phyloP scores from a whole-genome alignment of 345 rosid genomes.

The Salix caprea region DNA sequence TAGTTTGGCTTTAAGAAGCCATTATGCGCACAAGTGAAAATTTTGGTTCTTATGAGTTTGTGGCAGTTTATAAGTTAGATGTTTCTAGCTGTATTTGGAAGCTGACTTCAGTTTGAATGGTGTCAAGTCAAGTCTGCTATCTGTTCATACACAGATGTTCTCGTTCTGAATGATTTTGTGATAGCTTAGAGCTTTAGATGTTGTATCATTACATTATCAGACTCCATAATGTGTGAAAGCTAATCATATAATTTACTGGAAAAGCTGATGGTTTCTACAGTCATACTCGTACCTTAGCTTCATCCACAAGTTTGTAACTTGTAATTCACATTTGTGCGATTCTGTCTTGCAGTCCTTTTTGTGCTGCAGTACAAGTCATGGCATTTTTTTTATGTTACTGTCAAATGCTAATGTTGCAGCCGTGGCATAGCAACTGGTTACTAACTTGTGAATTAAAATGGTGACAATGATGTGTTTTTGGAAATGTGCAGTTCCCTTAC shows the following conservation, averaged over 20 bases:
- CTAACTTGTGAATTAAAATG: not conserved
- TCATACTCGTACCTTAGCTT: too few species aligned
- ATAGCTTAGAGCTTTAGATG: not conserved
- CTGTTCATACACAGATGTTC: too few species aligned
- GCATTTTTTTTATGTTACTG: not conserved
- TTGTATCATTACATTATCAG: not conserved
- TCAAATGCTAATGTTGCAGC: not conserved
- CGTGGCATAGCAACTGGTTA: not conserved
- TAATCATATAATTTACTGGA: not conserved
- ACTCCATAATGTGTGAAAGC: not conserved
- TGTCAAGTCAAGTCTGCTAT: too few species aligned
- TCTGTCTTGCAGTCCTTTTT: not conserved
- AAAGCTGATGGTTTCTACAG: not conserved
- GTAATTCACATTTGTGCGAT: not conserved
- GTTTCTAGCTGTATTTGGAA: not conserved
- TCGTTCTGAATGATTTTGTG: too few species aligned
- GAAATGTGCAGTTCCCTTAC: slow-evolving; percentile 80
- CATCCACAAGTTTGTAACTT: not conserved
- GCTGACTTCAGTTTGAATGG: too few species aligned
- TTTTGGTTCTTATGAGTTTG: not conserved
- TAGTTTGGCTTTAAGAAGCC: not conserved
- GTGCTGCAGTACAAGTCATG: not conserved
- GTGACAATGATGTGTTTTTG: slow-evolving; percentile 20
- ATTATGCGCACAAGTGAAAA: not conserved
- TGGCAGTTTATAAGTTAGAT: not conserved